Evolutionary conservation across 345 rosid species (phyloP).

Genomic region (Brassica cretica): DNA sequence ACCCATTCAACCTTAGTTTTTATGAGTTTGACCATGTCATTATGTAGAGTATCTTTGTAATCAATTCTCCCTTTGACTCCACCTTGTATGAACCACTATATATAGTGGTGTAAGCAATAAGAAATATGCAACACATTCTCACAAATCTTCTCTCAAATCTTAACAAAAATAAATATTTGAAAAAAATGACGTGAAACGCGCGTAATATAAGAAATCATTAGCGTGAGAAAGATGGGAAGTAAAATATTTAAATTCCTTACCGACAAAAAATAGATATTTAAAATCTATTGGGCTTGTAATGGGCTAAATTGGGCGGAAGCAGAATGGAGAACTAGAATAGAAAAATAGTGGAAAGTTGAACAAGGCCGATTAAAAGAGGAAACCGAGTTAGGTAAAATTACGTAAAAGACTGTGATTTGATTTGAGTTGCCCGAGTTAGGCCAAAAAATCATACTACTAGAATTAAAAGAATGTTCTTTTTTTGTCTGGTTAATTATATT

Average conservation of each 20-base stretch:
- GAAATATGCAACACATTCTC: too few relatives aligned
- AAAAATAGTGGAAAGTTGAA: background rate
- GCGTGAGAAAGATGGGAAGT: background rate
- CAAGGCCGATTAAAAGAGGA: background rate
- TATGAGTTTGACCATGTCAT: too few relatives aligned
- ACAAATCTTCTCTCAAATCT: too few relatives aligned
- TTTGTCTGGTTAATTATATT: too few relatives aligned
- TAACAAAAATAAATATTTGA: background rate
- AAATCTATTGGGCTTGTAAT: background rate
- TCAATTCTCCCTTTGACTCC: too few relatives aligned
- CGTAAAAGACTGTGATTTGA: slow-evolving; percentile 12
- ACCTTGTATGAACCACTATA: too few relatives aligned
- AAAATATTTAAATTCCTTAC: background rate
- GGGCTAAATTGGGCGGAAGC: background rate
- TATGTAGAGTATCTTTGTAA: too few relatives aligned
- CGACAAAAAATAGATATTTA: too few relatives aligned
- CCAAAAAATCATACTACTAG: background rate
- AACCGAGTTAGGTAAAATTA: slow-evolving; percentile 14
- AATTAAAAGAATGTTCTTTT: too few relatives aligned
- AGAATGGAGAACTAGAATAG: background rate
- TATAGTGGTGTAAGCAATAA: too few relatives aligned
- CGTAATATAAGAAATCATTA: background rate
- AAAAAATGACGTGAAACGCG: background rate
- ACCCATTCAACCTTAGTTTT: too few relatives aligned
- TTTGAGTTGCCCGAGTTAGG: background rate